Evolutionary conservation across 202 grass and related monocot genomes (phyloP), one percentile per base, ranked within the genome.

Genomic region (Eragrostis tef): DNA sequence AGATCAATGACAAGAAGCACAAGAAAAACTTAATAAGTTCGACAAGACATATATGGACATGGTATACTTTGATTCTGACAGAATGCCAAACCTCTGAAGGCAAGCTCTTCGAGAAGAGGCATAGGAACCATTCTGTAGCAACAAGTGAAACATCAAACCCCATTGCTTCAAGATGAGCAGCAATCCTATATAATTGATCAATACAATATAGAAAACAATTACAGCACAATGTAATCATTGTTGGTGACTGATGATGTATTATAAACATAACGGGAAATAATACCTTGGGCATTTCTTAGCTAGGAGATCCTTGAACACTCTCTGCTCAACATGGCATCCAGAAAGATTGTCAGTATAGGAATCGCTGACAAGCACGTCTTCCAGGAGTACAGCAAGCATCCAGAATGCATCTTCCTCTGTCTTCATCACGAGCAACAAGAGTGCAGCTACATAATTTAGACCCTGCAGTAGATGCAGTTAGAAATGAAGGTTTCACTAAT

Each of bases 391-490:
- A 75, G 95, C 83, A 66, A 98, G 92, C 92, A 98, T 91, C 95
- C 95, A 95, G 79, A 98, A 98, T 66, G 90, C 95, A 87, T 98
- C 92, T 85, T 98, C 95, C 75, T 98, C 95, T 80, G 90, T 89
- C 52, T 82, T 95, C 92, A 98, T 93, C 57, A 95, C 96, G 13
- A 98, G 85, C 58, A 98, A 79, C 17, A 98, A 81, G 52, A 98
- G 73, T 56, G 96, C 96, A 70, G 96, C 96, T 20, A 98, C 96
- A 83, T 98, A 98, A 78, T 98, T 98, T 68, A 98, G 85, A 73
- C 96, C 96, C 96, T 98, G 83, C 22, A 87, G 80, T 31, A 46
- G 29, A 78, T 14, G 15, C 15, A 70, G 29, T 88, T 81, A 86
- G 70, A 43, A 56, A 77, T 57, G 20, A 8, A 85, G 44, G 1